These are phyloP conservation scores for Podaxis carcinomalis DNA, from an alignment of 768 basidiomycete genomes.

Conservation along the genomic window DNA sequence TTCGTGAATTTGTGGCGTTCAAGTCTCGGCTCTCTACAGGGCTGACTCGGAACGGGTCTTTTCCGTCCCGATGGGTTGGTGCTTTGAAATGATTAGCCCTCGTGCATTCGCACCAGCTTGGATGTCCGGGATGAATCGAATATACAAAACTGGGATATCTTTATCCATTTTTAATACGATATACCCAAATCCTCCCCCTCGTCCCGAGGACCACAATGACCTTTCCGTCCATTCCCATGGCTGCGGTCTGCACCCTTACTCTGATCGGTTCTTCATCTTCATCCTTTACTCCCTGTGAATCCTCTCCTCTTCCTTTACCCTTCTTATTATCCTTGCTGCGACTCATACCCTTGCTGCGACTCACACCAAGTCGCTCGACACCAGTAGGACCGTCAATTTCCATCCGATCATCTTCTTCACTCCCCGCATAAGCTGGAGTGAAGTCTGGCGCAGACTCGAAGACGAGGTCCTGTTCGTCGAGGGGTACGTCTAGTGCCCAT, in stretches of 20 bases:
- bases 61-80: too few relatives aligned
- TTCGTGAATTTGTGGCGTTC: too few relatives aligned
- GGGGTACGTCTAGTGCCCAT: constrained; percentile 7
- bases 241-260: constrained; percentile 32
- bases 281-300: not conserved
- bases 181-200: constrained; percentile 37
- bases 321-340: not conserved
- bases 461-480: not conserved
- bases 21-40: too few relatives aligned
- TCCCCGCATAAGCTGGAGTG: not conserved
- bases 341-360: not conserved
- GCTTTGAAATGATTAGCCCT: too few relatives aligned
- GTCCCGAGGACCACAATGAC: constrained; percentile 37
- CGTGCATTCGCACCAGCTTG: not conserved
- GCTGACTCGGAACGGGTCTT: too few relatives aligned
- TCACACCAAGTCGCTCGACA: not conserved
- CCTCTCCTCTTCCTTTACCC: constrained; percentile 16
- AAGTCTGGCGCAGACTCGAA: not conserved
- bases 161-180: constrained; percentile 19
- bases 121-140: not conserved
- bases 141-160: not conserved
- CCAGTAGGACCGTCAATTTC: not conserved
- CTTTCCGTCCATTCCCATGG: constrained; percentile 39
- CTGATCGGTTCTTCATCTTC: constrained; percentile 13
- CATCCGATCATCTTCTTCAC: not conserved